Conservation (phyloP, 768 basidiomycete species). For the Wakefieldia striispora region DNA sequence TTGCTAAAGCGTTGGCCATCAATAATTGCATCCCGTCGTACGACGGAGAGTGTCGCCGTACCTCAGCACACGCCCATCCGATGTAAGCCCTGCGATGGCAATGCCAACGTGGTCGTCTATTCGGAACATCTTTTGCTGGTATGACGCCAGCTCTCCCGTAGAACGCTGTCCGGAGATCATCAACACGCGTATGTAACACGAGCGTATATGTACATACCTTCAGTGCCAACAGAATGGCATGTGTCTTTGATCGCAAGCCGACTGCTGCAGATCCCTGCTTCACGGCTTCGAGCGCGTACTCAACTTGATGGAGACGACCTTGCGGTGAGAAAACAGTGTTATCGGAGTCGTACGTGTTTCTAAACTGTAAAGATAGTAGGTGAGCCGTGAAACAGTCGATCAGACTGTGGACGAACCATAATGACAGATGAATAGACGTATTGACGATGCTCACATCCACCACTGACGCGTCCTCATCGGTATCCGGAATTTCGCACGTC, state of each 20-base stretch:
- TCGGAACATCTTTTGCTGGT: conserved; percentile 99
- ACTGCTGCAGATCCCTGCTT: conserved; percentile 99
- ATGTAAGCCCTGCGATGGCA: conserved; percentile 97
- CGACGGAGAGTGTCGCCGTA: conserved; percentile 26
- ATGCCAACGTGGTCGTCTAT: conserved; percentile 99
- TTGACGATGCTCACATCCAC: not conserved
- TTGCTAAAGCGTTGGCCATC: conserved; percentile 55
- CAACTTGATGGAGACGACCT: conserved; percentile 95
- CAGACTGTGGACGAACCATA: conserved; percentile 28
- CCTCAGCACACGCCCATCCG: conserved; percentile 97
- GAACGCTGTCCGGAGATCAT: conserved; percentile 65
- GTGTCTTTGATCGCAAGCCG: conserved; percentile 92
- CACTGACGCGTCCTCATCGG: conserved; percentile 35
- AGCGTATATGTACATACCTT: conserved; percentile 59
- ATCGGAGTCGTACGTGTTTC: conserved; percentile 98
- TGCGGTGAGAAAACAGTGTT: conserved; percentile 97
- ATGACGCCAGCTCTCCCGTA: conserved; percentile 96
- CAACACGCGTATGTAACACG: not conserved
- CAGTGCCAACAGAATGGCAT: conserved; percentile 86
- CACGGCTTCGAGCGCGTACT: conserved; percentile 98
- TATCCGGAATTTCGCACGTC: conserved; percentile 14
- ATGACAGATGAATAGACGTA: conserved; percentile 17
- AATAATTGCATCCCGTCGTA: not conserved
- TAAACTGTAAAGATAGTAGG: conserved; percentile 52
- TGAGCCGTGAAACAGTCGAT: not conserved